phyloP scores from a whole-genome alignment of 2,329 filamentous ascomycete genomes.

The Fusarium sublunatum region DNA sequence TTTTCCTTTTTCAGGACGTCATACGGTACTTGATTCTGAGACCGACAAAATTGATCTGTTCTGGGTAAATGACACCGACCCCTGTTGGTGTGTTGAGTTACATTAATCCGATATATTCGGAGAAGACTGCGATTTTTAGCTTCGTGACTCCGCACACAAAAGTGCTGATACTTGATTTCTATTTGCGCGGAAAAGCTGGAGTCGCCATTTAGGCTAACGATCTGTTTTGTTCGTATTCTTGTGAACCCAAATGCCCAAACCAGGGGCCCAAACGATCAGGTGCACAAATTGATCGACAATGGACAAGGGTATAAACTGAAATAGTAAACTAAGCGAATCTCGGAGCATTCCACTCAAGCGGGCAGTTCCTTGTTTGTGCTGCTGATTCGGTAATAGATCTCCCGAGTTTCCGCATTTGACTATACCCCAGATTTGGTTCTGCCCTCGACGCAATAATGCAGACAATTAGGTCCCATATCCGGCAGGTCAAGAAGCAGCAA shows the following conservation, averaged over 20 bases:
- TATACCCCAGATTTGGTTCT: too few relatives aligned
- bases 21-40: slow-evolving; percentile 28
- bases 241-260: not conserved
- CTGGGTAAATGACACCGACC: slow-evolving; percentile 15
- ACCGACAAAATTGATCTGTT: slow-evolving; percentile 18
- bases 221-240: not conserved
- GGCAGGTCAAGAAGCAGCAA: too few relatives aligned
- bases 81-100: slow-evolving; percentile 5
- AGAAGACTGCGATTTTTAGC: slow-evolving; percentile 8
- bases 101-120: not conserved
- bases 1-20: slow-evolving; percentile 2
- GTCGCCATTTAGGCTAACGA: not conserved
- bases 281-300: slow-evolving; percentile 15
- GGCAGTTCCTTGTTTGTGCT: too few relatives aligned
- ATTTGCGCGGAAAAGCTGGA: not conserved
- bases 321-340: not conserved
- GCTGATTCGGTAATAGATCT: too few relatives aligned
- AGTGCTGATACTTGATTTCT: too few relatives aligned
- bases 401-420: too few relatives aligned
- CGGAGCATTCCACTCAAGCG: too few relatives aligned
- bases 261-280: slow-evolving; percentile 3
- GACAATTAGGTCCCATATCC: too few relatives aligned
- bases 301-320: not conserved
- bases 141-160: slow-evolving; percentile 14
- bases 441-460: too few relatives aligned